Percentiles rank a stretch among this genome's conserved stretches.
phyloP scores from a whole-genome alignment of 179 eudicot species.

The Monotropa hypopitys region DNA sequence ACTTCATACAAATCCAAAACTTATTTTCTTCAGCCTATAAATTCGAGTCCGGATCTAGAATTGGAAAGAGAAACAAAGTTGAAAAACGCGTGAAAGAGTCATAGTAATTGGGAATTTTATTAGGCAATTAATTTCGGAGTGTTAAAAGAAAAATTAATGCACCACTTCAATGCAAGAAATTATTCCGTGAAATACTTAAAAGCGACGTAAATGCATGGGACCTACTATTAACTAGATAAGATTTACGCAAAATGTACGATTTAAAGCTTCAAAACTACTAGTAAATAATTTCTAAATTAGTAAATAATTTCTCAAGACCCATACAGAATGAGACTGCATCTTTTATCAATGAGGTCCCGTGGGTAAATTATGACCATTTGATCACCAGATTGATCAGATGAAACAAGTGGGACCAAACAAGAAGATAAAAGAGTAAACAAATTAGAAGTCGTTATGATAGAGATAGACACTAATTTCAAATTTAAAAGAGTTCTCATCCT shows the following conservation, averaged over 20 bases:
- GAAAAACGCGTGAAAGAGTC: conserved; percentile 8
- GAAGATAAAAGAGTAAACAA: background rate
- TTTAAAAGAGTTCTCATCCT: background rate
- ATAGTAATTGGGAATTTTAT: background rate
- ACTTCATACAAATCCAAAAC: too few relatives aligned
- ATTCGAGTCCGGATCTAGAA: background rate
- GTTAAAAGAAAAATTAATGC: conserved; percentile 8
- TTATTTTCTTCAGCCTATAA: background rate
- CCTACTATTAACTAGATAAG: background rate
- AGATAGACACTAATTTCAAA: background rate
- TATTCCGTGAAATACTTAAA: background rate
- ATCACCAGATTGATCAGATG: too few relatives aligned
- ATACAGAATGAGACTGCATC: background rate
- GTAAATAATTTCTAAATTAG: background rate
- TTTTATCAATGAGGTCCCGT: background rate
- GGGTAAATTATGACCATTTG: background rate
- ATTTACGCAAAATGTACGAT: background rate
- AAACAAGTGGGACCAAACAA: background rate
- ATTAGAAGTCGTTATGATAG: background rate
- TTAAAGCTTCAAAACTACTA: background rate
- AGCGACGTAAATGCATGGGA: background rate
- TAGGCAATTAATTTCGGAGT: conserved; percentile 4
- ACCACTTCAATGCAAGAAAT: background rate
- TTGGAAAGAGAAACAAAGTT: background rate
- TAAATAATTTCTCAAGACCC: background rate